phyloP scores from a whole-genome alignment of 2,329 filamentous ascomycete species.

The Zymoseptoria brevis region DNA sequence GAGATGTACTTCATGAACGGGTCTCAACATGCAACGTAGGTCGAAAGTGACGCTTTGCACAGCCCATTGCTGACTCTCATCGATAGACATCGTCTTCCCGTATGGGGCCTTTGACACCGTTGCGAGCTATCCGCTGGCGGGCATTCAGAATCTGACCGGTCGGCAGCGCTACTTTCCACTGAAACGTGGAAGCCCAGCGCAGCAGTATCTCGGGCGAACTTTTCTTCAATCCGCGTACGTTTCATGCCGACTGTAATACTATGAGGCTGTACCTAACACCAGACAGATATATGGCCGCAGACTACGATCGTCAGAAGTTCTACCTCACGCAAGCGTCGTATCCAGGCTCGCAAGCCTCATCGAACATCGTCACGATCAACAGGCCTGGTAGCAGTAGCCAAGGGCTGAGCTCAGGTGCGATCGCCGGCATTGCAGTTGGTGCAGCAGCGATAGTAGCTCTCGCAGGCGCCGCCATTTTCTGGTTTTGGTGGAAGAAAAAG shows the following conservation, averaged over 20 bases:
- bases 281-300: constrained; percentile 9
- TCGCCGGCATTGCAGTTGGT: constrained; percentile 1
- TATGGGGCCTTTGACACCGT: constrained; percentile 34
- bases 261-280: neutral
- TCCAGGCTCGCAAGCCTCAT: constrained; percentile 4
- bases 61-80: neutral
- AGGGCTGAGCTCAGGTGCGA: neutral
- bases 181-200: constrained; percentile 16
- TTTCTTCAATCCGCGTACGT: constrained; percentile 26
- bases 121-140: constrained; percentile 16
- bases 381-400: neutral
- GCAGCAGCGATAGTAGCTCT: neutral
- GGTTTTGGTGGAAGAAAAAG: constrained; percentile 7
- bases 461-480: constrained; percentile 2
- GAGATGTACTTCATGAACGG: constrained; percentile 34
- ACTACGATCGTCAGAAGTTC: constrained; percentile 21
- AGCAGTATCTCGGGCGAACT: constrained; percentile 21
- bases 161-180: constrained; percentile 18
- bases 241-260: neutral
- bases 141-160: constrained; percentile 21
- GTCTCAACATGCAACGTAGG: constrained; percentile 22
- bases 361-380: neutral
- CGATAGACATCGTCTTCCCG: constrained; percentile 28
- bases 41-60: neutral
- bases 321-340: constrained; percentile 20